A percentile compares a stretch with the other conserved stretches of the same genome.
Evolutionary conservation across 2,329 filamentous ascomycete species (phyloP).

Genomic region (Graphium sp.): DNA sequence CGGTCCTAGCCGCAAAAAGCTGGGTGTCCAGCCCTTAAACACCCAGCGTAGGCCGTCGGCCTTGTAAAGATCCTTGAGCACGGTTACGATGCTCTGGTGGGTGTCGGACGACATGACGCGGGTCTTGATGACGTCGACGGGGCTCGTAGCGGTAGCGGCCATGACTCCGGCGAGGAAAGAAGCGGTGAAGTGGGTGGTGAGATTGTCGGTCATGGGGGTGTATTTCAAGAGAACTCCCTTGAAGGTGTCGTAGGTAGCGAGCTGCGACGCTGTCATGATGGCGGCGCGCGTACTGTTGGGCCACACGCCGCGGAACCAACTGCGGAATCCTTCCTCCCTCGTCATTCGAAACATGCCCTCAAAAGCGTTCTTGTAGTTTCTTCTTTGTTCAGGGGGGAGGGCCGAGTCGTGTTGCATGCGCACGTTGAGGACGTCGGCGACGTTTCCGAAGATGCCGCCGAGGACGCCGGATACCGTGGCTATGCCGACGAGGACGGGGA

Average conservation of each 20-base stretch:
- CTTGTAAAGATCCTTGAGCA: conserved; percentile 51
- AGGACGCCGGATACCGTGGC: conserved; percentile 72
- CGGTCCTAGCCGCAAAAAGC: conserved; percentile 48
- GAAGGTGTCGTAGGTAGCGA: conserved; percentile 73
- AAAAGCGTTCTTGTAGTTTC: conserved; percentile 80
- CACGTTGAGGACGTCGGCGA: conserved; percentile 91
- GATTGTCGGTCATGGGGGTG: conserved; percentile 50
- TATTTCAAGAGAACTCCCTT: conserved; percentile 52
- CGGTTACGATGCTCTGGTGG: conserved; percentile 32
- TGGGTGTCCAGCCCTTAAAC: conserved; percentile 84
- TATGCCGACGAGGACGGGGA: conserved; percentile 66
- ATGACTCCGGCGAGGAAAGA: conserved; percentile 67
- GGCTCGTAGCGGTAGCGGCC: conserved; percentile 70
- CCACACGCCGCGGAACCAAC: conserved; percentile 72
- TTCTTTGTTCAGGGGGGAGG: conserved; percentile 52
- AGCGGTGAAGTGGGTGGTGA: conserved; percentile 65
- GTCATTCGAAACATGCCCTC: conserved; percentile 78
- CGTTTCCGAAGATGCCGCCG: conserved; percentile 82
- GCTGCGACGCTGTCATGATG: conserved; percentile 75
- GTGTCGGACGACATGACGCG: conserved; percentile 55
- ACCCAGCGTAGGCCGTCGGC: conserved; percentile 65
- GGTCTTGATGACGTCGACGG: conserved; percentile 82
- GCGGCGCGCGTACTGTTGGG: conserved; percentile 68
- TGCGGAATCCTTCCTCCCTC: conserved; percentile 60
- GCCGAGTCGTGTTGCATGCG: conserved; percentile 92